Base-by-base conservation (phyloP, 2,329 filamentous ascomycete genomes). In the Pyricularia pennisetigena region DNA sequence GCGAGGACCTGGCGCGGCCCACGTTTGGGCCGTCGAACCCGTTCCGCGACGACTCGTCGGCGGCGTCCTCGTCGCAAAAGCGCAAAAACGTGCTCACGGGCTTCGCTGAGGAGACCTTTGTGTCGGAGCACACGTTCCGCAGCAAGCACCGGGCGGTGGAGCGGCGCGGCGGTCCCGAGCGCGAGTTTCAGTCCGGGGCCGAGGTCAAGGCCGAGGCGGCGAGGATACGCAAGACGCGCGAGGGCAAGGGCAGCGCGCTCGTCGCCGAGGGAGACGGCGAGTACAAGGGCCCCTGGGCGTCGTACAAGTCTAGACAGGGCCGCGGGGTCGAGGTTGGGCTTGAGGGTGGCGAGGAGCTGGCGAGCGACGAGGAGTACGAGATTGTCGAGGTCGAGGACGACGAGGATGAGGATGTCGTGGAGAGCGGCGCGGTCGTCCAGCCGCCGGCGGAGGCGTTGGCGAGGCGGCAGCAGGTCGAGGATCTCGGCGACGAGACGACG, bases 261-360 rank as follows among this genome's bases (percentile, higher is more conserved):
- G 85, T 97, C 57, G 90, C 94, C 0, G 94, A 97, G 74, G 95
- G 95, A 0, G 88, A 93, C 8, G 90, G 90, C 68, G 90, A 93
- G 64, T 99, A 99, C 78, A 86, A 97, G 54, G 96, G 96, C 0
- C 96, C 95, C 0, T 99, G 96, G 96, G 96, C 95, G 9, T 89
- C 85, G 76, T 97, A 96, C 75, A 85, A 84, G 73, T 32, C 57
- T 5, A 63, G 41, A 30, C 66, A 67, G 59, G 57, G n/a, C 5
- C 84, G 88, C 71, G 82, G 88, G 54, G 20, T 64, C 66, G 88
- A 94, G 71, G 90, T 91, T 73, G 90, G 93, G 71, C 86, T 91
- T 69, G 87, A 88, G n/a, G 90, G 88, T 63, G 92, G 91, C 71
- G 88, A 35, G 32, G 87, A 92, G 77, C 82, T 96, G 61, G 90